Evolutionary conservation across 495 filamentous ascomycete genomes (phyloP), one percentile per base, ranked within the genome.

Genomic region (Barbatosphaeria neglecta): DNA sequence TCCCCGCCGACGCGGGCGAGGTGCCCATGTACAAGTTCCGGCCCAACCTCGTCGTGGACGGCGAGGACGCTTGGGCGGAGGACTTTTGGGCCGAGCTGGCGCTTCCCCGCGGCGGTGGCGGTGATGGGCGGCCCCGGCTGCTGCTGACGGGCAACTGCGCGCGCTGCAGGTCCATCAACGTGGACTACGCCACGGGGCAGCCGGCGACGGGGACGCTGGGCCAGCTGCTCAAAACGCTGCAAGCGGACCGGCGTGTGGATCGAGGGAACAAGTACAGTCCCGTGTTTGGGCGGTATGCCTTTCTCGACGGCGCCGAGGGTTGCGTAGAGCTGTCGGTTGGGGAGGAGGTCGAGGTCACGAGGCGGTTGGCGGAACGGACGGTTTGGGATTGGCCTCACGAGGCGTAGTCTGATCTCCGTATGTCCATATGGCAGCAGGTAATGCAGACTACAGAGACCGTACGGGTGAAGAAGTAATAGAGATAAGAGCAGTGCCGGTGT

Each of bases 201-300:
- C 74, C 72, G 48, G 82, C 76, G 0, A 70, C 58, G 6, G 82
- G 78, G 0, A 79, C 84, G 61, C 61, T 65, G n/a, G 85, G 84
- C 1, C 66, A 59, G 15, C 72, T 90, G 10, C 61, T 93, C 45
- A 90, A 90, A 69, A 82, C 81, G 53, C 56, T 93, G 52, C 82
- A 83, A 74, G 78, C 71, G 45, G 86, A 90, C 64, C 74, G 88
- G 37, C 67, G 88, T 48, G 84, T 93, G 3, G 88, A 95, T 64
- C 39, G 49, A 18, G 87, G 87, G 0, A 69, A 69, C 2, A 86
- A 78, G 60, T 92, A 76, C 60, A 81, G 75, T 61, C 88, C 88
- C 33, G 77, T 92, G 1, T 93, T 90, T 76, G 88, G 88, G 19
- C 69, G 87, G 39, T 94, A 93, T 67, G 80, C 71, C 4, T 93